phyloP scores from a whole-genome alignment of 208 protist species.

The Trypanosoma cruzi region DNA sequence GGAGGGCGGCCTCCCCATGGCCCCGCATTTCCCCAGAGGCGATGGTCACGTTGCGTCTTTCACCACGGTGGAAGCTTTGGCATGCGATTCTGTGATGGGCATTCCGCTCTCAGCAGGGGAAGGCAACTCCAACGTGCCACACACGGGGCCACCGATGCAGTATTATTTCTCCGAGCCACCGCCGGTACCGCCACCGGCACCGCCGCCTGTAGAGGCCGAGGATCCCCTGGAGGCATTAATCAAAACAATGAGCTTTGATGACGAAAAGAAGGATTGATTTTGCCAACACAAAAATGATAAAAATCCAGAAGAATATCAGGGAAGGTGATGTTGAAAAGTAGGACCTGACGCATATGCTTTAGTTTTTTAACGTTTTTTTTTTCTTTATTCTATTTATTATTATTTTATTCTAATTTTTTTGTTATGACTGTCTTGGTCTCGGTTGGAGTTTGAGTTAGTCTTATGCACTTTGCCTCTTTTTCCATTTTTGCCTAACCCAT shows the following conservation, averaged over 20 bases:
- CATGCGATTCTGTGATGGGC: constrained; percentile 42
- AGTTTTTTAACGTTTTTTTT: constrained; percentile 1
- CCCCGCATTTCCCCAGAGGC: background rate
- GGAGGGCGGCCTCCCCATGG: constrained; percentile 18
- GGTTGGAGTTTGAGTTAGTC: background rate
- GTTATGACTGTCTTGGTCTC: too few species aligned
- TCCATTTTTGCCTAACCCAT: background rate
- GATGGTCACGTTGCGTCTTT: background rate
- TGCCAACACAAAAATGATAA: background rate
- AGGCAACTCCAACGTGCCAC: background rate
- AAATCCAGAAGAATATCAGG: too few species aligned
- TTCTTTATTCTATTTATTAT: constrained; percentile 3
- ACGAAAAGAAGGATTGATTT: constrained; percentile 21
- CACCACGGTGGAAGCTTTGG: background rate
- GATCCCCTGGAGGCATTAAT: constrained; percentile 16
- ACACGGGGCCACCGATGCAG: constrained; percentile 25
- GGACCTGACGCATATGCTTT: background rate
- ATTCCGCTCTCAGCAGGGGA: constrained; percentile 37
- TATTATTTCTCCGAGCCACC: constrained; percentile 35
- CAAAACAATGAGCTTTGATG: constrained; percentile 28
- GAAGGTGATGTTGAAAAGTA: background rate
- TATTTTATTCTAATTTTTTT: background rate
- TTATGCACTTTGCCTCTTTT: constrained; percentile 6
- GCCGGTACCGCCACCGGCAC: constrained; percentile 3
- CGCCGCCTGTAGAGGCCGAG: background rate